phyloP scores from a whole-genome alignment of 495 filamentous ascomycete species.

The Penicillium bovifimosum region DNA sequence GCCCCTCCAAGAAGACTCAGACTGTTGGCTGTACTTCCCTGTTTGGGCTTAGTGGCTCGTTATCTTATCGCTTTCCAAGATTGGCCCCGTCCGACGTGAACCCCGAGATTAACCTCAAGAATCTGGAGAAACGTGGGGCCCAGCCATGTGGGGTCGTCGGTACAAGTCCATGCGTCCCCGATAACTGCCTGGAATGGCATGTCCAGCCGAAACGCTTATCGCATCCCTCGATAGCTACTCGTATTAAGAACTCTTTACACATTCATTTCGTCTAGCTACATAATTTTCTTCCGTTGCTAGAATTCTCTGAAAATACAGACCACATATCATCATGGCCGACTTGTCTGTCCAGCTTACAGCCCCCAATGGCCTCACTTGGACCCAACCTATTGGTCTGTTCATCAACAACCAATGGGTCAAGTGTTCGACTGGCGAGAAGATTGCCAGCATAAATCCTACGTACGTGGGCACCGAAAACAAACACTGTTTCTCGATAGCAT shows the following conservation, averaged over 20 bases:
- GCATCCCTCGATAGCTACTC: background rate
- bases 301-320: background rate
- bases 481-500: background rate
- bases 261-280: background rate
- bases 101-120: slow-evolving; percentile 3
- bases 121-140: slow-evolving; percentile 12
- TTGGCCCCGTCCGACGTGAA: background rate
- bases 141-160: slow-evolving; percentile 1
- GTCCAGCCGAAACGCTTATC: slow-evolving; percentile 21
- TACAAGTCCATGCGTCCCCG: background rate
- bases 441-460: slow-evolving; percentile 76
- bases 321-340: slow-evolving; percentile 16
- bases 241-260: background rate
- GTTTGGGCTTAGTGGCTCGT: slow-evolving; percentile 10
- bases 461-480: slow-evolving; percentile 36
- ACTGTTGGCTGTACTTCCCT: slow-evolving; percentile 20
- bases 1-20: background rate
- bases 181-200: slow-evolving; percentile 7
- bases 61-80: background rate
- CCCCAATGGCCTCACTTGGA: slow-evolving; percentile 78
- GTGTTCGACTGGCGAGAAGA: slow-evolving; percentile 62
- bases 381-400: slow-evolving; percentile 74
- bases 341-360: slow-evolving; percentile 25
- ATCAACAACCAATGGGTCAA: slow-evolving; percentile 93
- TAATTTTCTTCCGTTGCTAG: background rate